Conservation (phyloP, 345 rosid species). For the Hibiscus syriacus region DNA sequence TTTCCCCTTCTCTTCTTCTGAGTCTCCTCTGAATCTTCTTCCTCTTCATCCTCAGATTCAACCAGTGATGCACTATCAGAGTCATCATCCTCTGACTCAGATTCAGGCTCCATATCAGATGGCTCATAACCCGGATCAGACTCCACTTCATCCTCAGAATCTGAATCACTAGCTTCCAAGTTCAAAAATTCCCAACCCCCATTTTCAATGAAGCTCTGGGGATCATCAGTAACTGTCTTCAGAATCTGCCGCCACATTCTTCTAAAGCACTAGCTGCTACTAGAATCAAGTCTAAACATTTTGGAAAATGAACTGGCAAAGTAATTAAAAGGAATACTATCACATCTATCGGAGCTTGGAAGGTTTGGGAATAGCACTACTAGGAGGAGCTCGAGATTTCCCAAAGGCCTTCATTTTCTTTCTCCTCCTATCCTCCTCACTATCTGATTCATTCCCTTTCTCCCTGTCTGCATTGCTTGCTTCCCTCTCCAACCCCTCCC, state of each 20-base stretch:
- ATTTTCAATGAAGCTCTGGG: too few species aligned
- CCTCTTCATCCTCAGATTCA: conserved; percentile 84
- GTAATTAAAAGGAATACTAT: neutral
- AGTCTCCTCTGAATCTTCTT: conserved; percentile 62
- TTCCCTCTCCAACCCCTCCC: conserved; percentile 98
- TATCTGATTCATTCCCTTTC: conserved; percentile 76
- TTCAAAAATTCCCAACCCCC: too few species aligned
- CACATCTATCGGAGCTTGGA: conserved; percentile 21
- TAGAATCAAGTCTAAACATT: neutral
- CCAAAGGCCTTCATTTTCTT: conserved; percentile 83
- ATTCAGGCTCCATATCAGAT: too few species aligned
- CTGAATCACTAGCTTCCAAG: too few species aligned
- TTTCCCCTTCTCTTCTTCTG: conserved; percentile 87
- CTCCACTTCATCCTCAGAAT: too few species aligned
- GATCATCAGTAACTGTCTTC: too few species aligned
- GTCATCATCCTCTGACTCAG: too few species aligned
- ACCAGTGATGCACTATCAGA: too few species aligned
- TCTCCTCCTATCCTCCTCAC: conserved; percentile 85
- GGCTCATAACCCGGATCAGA: too few species aligned
- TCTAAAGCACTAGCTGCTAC: conserved; percentile 7
- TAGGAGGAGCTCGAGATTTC: conserved; percentile 55
- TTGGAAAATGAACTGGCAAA: neutral
- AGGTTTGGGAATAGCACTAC: conserved; percentile 34
- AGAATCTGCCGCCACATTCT: too few species aligned
- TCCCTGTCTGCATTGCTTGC: conserved; percentile 91